These are phyloP conservation scores for Cystobasidium tubakii DNA, from an alignment of 768 basidiomycete species.

Conservation along the genomic window DNA sequence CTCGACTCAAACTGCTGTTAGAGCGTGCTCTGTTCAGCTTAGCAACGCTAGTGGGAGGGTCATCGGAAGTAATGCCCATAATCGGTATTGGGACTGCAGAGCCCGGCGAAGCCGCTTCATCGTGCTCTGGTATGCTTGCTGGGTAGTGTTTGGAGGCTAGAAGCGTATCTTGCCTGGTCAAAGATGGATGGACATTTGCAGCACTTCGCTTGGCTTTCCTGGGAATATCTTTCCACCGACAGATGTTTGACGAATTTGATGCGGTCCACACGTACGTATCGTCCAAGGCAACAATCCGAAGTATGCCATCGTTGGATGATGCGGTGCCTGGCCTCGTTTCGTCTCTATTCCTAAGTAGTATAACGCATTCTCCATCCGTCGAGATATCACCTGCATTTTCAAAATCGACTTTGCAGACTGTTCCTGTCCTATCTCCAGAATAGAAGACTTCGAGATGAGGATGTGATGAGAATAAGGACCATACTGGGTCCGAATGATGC, in stretches of 20 bases:
- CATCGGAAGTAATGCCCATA: background rate
- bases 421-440: conserved; percentile 86
- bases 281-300: conserved; percentile 73
- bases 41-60: background rate
- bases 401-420: conserved; percentile 84
- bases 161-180: background rate
- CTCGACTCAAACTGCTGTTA: background rate
- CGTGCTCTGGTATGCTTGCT: conserved; percentile 7
- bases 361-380: conserved; percentile 73
- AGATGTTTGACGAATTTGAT: conserved; percentile 70
- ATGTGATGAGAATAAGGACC: conserved; percentile 83
- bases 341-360: conserved; percentile 61
- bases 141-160: conserved; percentile 13
- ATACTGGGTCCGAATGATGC: conserved; percentile 80
- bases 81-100: background rate
- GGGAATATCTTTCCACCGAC: conserved; percentile 70
- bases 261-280: conserved; percentile 86
- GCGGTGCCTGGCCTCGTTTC: conserved; percentile 50
- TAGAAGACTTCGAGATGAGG: conserved; percentile 83
- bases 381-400: conserved; percentile 71
- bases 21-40: background rate
- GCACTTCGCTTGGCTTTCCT: conserved; percentile 42
- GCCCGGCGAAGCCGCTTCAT: background rate
- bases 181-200: background rate
- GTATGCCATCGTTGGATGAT: conserved; percentile 58